Conservation (phyloP, 2,329 filamentous ascomycete species). For the Exophiala lecanii-corni region DNA sequence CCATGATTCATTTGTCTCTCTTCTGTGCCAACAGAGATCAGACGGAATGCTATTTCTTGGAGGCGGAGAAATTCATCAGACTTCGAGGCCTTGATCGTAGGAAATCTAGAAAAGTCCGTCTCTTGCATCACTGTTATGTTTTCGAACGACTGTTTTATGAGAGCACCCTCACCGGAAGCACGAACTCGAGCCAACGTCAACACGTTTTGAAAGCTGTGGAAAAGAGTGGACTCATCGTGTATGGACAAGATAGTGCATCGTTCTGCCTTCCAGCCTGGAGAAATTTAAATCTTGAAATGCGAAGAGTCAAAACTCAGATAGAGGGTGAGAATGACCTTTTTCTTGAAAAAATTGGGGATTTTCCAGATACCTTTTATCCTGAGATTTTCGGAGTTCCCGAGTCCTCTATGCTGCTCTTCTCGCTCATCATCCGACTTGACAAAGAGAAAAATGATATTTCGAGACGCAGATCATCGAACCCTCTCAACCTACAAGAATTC, state of each 20-base stretch:
- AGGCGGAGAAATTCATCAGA: slow-evolving; percentile 43
- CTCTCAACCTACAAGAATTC: slow-evolving; percentile 30
- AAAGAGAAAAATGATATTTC: slow-evolving; percentile 39
- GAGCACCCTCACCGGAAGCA: slow-evolving; percentile 33
- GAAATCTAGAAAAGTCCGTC: slow-evolving; percentile 40
- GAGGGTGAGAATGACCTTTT: slow-evolving; percentile 44
- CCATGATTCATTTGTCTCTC: slow-evolving; percentile 37
- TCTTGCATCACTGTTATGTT: slow-evolving; percentile 47
- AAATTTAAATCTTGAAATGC: slow-evolving; percentile 32
- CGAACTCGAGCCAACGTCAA: not conserved
- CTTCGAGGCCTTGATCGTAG: slow-evolving; percentile 34
- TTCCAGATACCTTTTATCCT: slow-evolving; percentile 40
- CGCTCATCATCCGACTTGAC: slow-evolving; percentile 40
- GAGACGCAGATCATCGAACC: slow-evolving; percentile 7
- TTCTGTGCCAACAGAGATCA: slow-evolving; percentile 33
- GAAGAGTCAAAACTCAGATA: slow-evolving; percentile 33
- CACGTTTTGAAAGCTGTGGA: slow-evolving; percentile 8
- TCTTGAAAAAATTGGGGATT: slow-evolving; percentile 38
- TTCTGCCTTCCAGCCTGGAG: slow-evolving; percentile 32
- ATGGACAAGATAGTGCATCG: slow-evolving; percentile 29
- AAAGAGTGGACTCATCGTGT: slow-evolving; percentile 6
- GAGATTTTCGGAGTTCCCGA: slow-evolving; percentile 46
- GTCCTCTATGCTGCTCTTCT: slow-evolving; percentile 38
- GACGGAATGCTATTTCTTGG: slow-evolving; percentile 37
- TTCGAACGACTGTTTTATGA: slow-evolving; percentile 45